A percentile compares a stretch with the other conserved stretches of the same genome.
phyloP scores from a whole-genome alignment of 2,329 filamentous ascomycete genomes.

The Pseudogymnoascus sp. region DNA sequence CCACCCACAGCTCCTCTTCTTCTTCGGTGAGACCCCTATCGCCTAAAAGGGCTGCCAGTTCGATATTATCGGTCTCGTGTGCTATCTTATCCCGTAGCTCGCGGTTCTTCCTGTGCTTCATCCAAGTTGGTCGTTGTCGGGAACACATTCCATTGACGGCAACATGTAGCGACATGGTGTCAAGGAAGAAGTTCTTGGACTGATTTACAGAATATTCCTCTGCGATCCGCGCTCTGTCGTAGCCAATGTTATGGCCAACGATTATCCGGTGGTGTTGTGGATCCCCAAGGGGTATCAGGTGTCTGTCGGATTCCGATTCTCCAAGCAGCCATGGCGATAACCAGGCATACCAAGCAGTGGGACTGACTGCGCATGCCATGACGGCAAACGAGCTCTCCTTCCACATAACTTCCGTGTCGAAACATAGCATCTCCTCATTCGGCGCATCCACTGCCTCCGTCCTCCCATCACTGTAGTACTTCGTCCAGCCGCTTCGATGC shows the following conservation, averaged over 20 bases:
- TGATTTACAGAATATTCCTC: conserved; percentile 87
- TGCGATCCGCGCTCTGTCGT: conserved; percentile 76
- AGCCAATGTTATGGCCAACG: conserved; percentile 92
- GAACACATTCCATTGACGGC: conserved; percentile 99
- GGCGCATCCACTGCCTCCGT: conserved; percentile 69
- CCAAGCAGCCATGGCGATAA: conserved; percentile 89
- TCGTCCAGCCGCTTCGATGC: conserved; percentile 82
- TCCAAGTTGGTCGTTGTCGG: conserved; percentile 90
- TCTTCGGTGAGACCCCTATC: conserved; percentile 63
- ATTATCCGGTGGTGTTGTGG: conserved; percentile 65
- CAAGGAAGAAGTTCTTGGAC: conserved; percentile 77
- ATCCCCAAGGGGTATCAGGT: conserved; percentile 83
- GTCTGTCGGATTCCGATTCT: conserved; percentile 67
- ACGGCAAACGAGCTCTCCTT: conserved; percentile 87
- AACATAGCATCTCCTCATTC: conserved; percentile 73
- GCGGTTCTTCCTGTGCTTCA: conserved; percentile 87
- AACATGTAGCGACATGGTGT: conserved; percentile 97
- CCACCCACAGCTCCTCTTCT: conserved; percentile 93
- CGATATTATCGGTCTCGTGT: conserved; percentile 59
- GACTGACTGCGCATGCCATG: conserved; percentile 90
- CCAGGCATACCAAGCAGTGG: conserved; percentile 94
- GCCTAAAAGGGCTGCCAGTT: conserved; percentile 63
- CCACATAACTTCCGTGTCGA: conserved; percentile 96
- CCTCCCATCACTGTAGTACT: conserved; percentile 68
- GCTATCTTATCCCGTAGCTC: conserved; percentile 76